These are phyloP conservation scores for Spencermartinsiella europaea DNA, from an alignment of 805 yeast genomes.

Conservation along the genomic window DNA sequence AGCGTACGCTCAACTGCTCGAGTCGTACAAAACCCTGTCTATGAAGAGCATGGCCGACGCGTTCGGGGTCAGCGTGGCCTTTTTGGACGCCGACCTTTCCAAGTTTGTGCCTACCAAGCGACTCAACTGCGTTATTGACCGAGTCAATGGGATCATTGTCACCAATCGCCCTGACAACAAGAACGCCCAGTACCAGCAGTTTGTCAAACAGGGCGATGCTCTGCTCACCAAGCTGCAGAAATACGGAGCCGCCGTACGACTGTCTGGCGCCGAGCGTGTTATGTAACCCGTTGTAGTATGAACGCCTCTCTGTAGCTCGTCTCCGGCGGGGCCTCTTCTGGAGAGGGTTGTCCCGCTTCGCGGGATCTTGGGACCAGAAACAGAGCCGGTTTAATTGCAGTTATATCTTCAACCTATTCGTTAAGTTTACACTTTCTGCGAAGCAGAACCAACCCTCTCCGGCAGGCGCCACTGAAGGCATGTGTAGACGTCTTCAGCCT, in stretches of 20 bases:
- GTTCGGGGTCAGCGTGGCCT: slow-evolving; percentile 84
- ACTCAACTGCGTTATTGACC: slow-evolving; percentile 91
- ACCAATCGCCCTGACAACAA: slow-evolving; percentile 96
- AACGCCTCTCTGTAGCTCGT: too few species aligned
- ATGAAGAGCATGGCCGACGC: slow-evolving; percentile 89
- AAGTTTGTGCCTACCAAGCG: slow-evolving; percentile 90
- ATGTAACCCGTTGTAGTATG: too few species aligned
- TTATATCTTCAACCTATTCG: too few species aligned
- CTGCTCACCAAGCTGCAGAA: slow-evolving; percentile 91
- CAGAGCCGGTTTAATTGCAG: too few species aligned
- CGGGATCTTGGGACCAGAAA: too few species aligned
- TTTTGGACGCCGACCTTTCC: slow-evolving; percentile 78
- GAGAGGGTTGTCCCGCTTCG: too few species aligned
- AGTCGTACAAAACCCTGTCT: slow-evolving; percentile 87
- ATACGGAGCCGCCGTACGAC: slow-evolving; percentile 94
- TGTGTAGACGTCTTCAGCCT: too few species aligned
- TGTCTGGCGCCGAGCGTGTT: slow-evolving; percentile 74
- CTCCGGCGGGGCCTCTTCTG: too few species aligned
- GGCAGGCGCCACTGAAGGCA: too few species aligned
- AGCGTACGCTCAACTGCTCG: slow-evolving; percentile 90
- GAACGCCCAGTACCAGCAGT: slow-evolving; percentile 83
- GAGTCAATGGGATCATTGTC: slow-evolving; percentile 87
- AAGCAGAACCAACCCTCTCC: too few species aligned
- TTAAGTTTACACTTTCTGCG: too few species aligned
- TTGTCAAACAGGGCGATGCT: slow-evolving; percentile 89